Conservation (phyloP, 805 yeast species). For the Lipomyces sp. region DNA sequence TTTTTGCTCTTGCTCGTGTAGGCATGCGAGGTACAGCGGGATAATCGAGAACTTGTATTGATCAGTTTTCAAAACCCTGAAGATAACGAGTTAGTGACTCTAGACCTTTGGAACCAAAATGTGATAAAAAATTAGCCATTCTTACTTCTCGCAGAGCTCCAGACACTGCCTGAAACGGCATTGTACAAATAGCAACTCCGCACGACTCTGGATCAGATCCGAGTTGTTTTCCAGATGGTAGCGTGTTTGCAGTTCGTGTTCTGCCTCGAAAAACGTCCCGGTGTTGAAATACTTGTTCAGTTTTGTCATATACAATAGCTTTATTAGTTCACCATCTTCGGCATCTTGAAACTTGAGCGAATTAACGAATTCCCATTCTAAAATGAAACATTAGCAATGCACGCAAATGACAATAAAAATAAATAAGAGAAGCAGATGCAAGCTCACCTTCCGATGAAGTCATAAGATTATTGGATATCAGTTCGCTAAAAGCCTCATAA, state of each 20-base stretch:
- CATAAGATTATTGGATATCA: conserved; percentile 66
- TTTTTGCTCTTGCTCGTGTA: conserved; percentile 78
- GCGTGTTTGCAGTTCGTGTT: conserved; percentile 61
- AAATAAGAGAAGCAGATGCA: not conserved
- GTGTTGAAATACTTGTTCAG: conserved; percentile 67
- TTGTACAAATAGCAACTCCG: conserved; percentile 67
- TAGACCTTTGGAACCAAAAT: not conserved
- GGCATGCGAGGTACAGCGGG: conserved; percentile 77
- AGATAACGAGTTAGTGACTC: not conserved
- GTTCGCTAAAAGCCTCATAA: conserved; percentile 84
- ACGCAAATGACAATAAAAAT: not conserved
- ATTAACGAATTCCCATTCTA: conserved; percentile 73
- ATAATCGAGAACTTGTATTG: conserved; percentile 66
- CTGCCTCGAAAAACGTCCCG: conserved; percentile 60
- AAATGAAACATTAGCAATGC: not conserved
- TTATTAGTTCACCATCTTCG: conserved; percentile 77
- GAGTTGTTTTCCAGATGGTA: conserved; percentile 65
- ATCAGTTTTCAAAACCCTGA: conserved; percentile 46
- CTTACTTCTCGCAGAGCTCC: conserved; percentile 60
- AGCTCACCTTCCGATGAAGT: conserved; percentile 61
- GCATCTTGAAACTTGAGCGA: conserved; percentile 62
- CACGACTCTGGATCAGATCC: conserved; percentile 65
- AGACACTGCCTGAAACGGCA: conserved; percentile 77
- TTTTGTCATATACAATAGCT: conserved; percentile 67
- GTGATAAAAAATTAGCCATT: conserved; percentile 17